These are phyloP conservation scores for Nakazawaea peltata DNA, from an alignment of 805 yeast genomes.

Conservation along the genomic window DNA sequence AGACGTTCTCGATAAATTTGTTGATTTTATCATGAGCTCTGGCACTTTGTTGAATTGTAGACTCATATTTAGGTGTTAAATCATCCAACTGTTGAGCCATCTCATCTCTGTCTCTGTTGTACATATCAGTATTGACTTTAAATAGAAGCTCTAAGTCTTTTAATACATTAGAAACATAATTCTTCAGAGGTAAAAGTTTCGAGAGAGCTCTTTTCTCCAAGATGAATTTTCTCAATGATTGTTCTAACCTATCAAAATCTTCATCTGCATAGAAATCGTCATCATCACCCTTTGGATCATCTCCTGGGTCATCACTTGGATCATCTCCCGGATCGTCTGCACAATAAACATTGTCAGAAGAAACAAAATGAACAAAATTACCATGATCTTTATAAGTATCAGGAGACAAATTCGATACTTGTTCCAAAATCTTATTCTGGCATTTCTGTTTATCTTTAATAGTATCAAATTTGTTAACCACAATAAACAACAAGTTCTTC, in stretches of 20 bases:
- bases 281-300: constrained; percentile 10
- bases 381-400: constrained; percentile 81
- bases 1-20: constrained; percentile 50
- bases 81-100: constrained; percentile 35
- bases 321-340: constrained; percentile 27
- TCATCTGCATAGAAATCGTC: constrained; percentile 17
- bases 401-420: constrained; percentile 79
- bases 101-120: constrained; percentile 37
- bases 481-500: constrained; percentile 86
- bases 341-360: constrained; percentile 45
- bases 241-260: constrained; percentile 78
- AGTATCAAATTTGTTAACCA: constrained; percentile 85
- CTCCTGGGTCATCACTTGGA: constrained; percentile 28
- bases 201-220: constrained; percentile 85
- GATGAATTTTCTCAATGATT: constrained; percentile 76
- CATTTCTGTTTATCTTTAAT: constrained; percentile 80
- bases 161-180: constrained; percentile 65
- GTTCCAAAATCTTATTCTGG: constrained; percentile 67
- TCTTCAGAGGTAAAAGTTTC: constrained; percentile 87
- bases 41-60: constrained; percentile 40
- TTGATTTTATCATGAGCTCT: constrained; percentile 53
- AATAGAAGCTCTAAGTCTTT: constrained; percentile 55
- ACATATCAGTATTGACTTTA: constrained; percentile 39
- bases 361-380: constrained; percentile 92
- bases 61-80: constrained; percentile 55